Base-by-base conservation (phyloP, 2,329 filamentous ascomycete species). In the Claviceps pazoutovae region DNA sequence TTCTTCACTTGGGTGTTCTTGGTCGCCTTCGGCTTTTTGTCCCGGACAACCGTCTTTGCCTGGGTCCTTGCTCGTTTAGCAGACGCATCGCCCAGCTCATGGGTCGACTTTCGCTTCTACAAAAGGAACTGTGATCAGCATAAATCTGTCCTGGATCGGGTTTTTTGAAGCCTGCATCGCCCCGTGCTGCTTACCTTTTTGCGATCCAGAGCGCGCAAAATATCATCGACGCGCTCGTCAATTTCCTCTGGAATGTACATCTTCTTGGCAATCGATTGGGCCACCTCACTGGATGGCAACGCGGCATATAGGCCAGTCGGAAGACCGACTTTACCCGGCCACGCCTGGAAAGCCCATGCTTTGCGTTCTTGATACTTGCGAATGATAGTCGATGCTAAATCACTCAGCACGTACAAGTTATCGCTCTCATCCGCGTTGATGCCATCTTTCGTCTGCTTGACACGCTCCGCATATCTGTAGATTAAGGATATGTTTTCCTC, bases 401-500 rank as follows among this genome's bases (percentile, higher is more conserved):
- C 93, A 49, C 88, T 90, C 39, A 98, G 70, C 5, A 90, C 82
- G 64, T 96, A 95, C 1, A 98, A 74, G 55, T 83, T 82, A 53
- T 89, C 81, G 59, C 84, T 87, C 54, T 76, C 74, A 1, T 75
- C 71, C 0, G 80, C 77, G 23, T 78, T 76, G 54, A 97, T 80
- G 13, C 80, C 86, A 64, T 98, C 93, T 43, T 80, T 78, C 9
- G 90, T 86, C 66, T 91, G 86, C 73, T 98, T 98, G 51, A 95
- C 84, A 9, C 89, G 82, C 67, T 97, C 90, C 13, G 89, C 89
- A 55, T 96, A 86, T 65, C 93, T 88, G 71, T 86, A 93, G 42
- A 98, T 89, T 55, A 95, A 73, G 0, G 86, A 85, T 16, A 97
- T 74, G 60, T 96, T 98, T 45, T 87, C 80, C 64, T 95, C 86